Conservation (phyloP, 768 basidiomycete genomes). For the Collybia sp. region DNA sequence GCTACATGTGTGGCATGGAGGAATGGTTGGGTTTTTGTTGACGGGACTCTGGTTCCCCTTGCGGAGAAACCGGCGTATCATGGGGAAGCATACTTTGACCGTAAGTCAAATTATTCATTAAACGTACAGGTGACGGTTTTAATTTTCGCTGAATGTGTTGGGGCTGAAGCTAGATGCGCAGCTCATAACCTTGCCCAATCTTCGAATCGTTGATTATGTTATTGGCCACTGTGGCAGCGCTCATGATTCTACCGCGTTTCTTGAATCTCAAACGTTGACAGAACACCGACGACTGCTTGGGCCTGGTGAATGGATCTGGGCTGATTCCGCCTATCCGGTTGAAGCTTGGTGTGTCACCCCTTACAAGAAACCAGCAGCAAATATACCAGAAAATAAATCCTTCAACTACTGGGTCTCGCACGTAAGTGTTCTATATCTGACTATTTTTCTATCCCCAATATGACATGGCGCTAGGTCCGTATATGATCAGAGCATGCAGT, state of each 20-base stretch:
- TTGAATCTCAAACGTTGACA: constrained; percentile 9
- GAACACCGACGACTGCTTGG: constrained; percentile 12
- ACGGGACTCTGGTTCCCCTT: constrained; percentile 15
- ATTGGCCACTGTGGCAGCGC: constrained; percentile 18
- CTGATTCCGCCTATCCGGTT: constrained; percentile 25
- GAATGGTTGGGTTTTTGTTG: constrained; percentile 11
- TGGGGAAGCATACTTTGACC: constrained; percentile 9
- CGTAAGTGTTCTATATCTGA: too few species aligned
- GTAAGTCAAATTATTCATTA: constrained; percentile 8
- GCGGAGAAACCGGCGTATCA: constrained; percentile 13
- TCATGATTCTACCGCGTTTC: constrained; percentile 20
- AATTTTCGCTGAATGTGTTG: too few species aligned
- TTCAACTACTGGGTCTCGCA: constrained; percentile 19
- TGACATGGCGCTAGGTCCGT: constrained; percentile 4
- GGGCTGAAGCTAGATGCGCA: too few species aligned
- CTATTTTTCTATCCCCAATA: too few species aligned
- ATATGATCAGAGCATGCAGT: constrained; percentile 20
- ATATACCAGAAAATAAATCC: constrained; percentile 7
- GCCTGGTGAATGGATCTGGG: constrained; percentile 22
- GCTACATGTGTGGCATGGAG: constrained; percentile 5
- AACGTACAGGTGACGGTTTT: constrained; percentile 5
- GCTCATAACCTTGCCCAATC: constrained; percentile 9
- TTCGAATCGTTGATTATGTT: constrained; percentile 15
- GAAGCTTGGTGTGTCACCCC: constrained; percentile 19
- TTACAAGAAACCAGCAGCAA: constrained; percentile 14